Conservation (phyloP, 768 basidiomycete genomes). For the Lactarius hatsudake region DNA sequence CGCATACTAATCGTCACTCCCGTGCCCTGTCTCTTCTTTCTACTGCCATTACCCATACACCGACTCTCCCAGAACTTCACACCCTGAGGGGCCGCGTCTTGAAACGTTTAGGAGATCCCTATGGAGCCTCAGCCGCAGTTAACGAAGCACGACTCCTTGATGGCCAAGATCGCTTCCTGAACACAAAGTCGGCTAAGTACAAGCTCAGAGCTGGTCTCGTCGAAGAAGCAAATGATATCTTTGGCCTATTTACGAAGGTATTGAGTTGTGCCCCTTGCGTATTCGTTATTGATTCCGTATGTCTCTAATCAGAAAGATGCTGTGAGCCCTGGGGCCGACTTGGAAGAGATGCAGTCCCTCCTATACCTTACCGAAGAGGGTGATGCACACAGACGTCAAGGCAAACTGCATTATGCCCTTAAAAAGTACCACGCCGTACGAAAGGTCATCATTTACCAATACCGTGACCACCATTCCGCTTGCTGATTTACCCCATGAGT, state of each 20-base stretch:
- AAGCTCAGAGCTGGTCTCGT: conserved; percentile 77
- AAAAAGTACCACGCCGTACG: conserved; percentile 79
- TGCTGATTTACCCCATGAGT: background rate
- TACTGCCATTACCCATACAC: conserved; percentile 76
- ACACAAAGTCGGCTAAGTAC: conserved; percentile 93
- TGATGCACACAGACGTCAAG: conserved; percentile 60
- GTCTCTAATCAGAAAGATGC: conserved; percentile 71
- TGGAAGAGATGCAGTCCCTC: conserved; percentile 95
- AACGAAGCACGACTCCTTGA: conserved; percentile 85
- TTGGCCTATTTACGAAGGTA: conserved; percentile 90
- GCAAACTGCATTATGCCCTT: conserved; percentile 72
- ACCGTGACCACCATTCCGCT: conserved; percentile 4
- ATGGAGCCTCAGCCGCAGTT: conserved; percentile 69
- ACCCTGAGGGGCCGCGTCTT: conserved; percentile 79
- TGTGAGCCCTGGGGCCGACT: conserved; percentile 64
- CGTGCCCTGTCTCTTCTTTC: conserved; percentile 61
- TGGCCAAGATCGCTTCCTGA: conserved; percentile 92
- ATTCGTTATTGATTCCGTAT: background rate
- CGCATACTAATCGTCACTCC: conserved; percentile 50
- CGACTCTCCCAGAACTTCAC: conserved; percentile 88
- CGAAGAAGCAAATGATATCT: conserved; percentile 66
- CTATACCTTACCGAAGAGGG: conserved; percentile 85
- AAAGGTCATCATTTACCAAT: conserved; percentile 48
- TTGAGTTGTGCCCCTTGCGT: conserved; percentile 5
- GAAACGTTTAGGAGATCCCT: conserved; percentile 80